Evolutionary conservation across 2,329 filamentous ascomycete species (phyloP).

Genomic region (Xylariaceae sp.): DNA sequence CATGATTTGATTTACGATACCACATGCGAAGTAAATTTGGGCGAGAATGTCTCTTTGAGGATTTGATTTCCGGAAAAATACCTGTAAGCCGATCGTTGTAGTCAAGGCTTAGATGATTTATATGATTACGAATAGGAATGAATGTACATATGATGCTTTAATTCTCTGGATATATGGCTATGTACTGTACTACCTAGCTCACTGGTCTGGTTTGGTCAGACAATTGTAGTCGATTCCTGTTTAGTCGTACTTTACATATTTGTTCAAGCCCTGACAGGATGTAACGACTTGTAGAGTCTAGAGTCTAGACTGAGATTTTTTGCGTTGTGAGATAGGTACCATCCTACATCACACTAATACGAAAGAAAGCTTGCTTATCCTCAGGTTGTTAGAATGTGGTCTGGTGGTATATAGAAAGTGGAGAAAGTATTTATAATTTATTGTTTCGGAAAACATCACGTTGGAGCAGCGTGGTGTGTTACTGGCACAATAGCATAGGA

Average conservation of each 20-base stretch:
- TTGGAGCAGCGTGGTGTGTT: neutral
- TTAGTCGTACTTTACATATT: neutral
- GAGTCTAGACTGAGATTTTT: no score
- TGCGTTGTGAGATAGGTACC: no score
- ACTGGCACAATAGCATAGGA: neutral
- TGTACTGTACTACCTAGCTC: neutral
- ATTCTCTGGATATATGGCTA: neutral
- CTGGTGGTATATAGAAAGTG: neutral
- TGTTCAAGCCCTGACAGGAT: neutral
- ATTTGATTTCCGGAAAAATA: slow-evolving; percentile 12
- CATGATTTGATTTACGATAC: slow-evolving; percentile 26
- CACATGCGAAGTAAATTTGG: slow-evolving; percentile 14
- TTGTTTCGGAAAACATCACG: neutral
- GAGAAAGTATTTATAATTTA: neutral
- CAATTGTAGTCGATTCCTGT: neutral
- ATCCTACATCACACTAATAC: no score
- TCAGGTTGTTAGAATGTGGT: no score
- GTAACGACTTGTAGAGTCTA: no score
- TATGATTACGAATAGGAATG: neutral
- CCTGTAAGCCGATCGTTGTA: slow-evolving; percentile 5
- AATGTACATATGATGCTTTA: neutral
- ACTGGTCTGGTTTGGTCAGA: neutral
- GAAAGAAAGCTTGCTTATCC: no score
- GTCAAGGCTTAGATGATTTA: slow-evolving; percentile 5
- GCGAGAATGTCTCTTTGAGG: slow-evolving; percentile 3